A percentile compares a stretch with the other conserved stretches of the same genome.
Conservation (phyloP, 768 basidiomycete species). For the Mycena polygramma region DNA sequence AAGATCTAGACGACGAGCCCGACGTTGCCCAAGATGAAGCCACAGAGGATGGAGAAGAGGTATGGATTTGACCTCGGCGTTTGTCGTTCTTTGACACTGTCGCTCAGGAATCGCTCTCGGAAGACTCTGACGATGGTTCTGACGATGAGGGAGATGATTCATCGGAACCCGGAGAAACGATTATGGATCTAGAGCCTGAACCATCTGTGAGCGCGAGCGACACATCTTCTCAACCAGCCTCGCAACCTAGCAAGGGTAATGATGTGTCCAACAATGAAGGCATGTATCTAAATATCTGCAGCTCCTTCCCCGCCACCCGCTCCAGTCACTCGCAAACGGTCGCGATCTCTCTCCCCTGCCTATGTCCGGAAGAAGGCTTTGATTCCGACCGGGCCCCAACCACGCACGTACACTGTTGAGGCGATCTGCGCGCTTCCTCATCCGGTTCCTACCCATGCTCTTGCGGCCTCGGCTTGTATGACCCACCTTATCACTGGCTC, state of each 20-base stretch:
- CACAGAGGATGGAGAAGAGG: constrained; percentile 78
- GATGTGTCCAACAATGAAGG: background rate
- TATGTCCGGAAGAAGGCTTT: constrained; percentile 64
- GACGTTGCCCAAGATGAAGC: constrained; percentile 66
- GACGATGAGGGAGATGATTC: constrained; percentile 63
- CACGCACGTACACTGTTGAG: constrained; percentile 87
- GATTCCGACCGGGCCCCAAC: constrained; percentile 49
- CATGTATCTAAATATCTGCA: constrained; percentile 39
- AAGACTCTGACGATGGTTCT: constrained; percentile 70
- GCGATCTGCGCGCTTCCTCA: constrained; percentile 94
- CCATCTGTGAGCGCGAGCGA: constrained; percentile 41
- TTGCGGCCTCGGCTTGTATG: constrained; percentile 89
- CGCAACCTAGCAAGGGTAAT: constrained; percentile 53
- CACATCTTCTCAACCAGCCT: constrained; percentile 40
- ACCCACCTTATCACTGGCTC: constrained; percentile 91
- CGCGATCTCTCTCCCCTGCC: constrained; percentile 67
- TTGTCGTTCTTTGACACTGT: constrained; percentile 14
- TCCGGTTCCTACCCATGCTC: constrained; percentile 88
- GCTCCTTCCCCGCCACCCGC: constrained; percentile 40
- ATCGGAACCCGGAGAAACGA: constrained; percentile 52
- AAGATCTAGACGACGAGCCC: constrained; percentile 58
- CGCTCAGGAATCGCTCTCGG: constrained; percentile 67
- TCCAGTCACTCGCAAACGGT: constrained; percentile 52
- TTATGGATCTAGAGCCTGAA: constrained; percentile 43
- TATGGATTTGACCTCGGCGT: constrained; percentile 42